Conservation (phyloP, 257 asterid species). For the Oldenlandia corymbosa region DNA sequence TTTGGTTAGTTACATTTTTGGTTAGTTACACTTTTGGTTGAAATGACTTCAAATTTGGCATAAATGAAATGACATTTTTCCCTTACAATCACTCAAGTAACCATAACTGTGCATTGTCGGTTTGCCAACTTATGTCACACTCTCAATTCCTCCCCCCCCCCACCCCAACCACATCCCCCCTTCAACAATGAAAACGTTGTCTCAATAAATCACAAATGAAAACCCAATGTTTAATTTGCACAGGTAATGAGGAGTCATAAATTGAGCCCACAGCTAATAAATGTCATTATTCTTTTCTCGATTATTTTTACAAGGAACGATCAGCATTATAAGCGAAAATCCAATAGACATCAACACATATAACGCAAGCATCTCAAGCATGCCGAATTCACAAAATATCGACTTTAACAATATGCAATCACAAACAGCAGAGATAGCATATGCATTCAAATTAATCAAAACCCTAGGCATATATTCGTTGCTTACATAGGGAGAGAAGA, state of each 20-base stretch:
- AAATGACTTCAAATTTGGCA: too few species aligned
- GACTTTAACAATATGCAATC: not conserved
- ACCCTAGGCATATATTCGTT: not conserved
- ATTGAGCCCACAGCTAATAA: not conserved
- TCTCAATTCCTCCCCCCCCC: not conserved
- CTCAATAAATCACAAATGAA: too few species aligned
- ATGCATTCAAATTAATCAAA: not conserved
- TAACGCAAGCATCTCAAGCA: not conserved
- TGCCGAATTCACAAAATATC: not conserved
- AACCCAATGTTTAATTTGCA: not conserved
- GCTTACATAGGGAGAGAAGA: conserved; percentile 16
- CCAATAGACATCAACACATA: not conserved
- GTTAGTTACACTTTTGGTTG: not conserved
- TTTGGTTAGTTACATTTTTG: not conserved
- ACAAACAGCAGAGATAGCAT: not conserved
- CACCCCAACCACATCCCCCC: not conserved
- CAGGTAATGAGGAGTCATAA: not conserved
- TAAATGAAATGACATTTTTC: not conserved
- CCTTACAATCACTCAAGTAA: not conserved
- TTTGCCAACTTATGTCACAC: not conserved
- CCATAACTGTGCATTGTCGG: not conserved
- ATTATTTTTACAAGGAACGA: not conserved
- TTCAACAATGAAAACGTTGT: too few species aligned
- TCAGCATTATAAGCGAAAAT: not conserved
- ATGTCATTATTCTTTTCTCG: not conserved